Conservation (phyloP, 2,329 filamentous ascomycete genomes). For the Botrytis elliptica region DNA sequence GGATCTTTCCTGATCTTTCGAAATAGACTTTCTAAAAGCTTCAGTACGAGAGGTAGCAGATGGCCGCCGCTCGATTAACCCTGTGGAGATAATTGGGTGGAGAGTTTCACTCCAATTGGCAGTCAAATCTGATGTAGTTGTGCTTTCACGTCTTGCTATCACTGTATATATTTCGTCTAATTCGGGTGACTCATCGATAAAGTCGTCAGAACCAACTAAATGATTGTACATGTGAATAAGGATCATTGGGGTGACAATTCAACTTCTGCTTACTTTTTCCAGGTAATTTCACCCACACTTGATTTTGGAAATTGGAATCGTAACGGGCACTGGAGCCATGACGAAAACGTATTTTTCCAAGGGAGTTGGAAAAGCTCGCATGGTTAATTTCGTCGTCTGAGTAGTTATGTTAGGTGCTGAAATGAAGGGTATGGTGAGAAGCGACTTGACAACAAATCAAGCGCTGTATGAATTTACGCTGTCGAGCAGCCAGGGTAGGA, state of each 20-base stretch:
- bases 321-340: constrained; percentile 41
- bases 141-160: constrained; percentile 13
- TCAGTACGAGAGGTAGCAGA: not conserved
- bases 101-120: not conserved
- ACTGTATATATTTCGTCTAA: constrained; percentile 28
- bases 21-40: not conserved
- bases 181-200: constrained; percentile 30
- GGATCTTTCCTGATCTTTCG: constrained; percentile 5
- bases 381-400: constrained; percentile 9
- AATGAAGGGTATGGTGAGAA: not conserved
- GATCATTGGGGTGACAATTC: not conserved
- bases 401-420: not conserved
- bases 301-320: constrained; percentile 38
- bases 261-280: constrained; percentile 31
- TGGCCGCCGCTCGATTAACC: not conserved
- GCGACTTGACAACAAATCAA: not conserved
- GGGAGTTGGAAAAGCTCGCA: constrained; percentile 2
- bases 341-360: constrained; percentile 32
- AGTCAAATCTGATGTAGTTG: not conserved
- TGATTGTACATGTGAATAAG: not conserved
- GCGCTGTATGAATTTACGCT: not conserved
- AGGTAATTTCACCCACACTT: constrained; percentile 38
- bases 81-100: not conserved
- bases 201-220: constrained; percentile 28
- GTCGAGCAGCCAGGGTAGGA: not conserved